Evolutionary conservation across 2,329 filamentous ascomycete genomes (phyloP).

Genomic region (Monilinia laxa): DNA sequence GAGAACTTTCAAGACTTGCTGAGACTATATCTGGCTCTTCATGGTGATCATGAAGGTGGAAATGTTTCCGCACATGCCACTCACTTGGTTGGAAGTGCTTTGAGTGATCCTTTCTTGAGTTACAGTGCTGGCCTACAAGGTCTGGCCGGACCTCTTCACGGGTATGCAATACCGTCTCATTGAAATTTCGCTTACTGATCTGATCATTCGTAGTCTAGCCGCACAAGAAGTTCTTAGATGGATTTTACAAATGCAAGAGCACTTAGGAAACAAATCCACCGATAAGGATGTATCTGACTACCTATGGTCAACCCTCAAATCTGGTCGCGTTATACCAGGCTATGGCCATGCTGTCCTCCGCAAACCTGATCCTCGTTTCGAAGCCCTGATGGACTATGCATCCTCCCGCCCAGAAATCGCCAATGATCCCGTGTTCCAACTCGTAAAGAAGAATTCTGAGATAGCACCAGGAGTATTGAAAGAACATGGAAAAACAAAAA

Average conservation of each 20-base stretch:
- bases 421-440: conserved; percentile 83
- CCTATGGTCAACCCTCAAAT: conserved; percentile 90
- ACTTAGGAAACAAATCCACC: conserved; percentile 74
- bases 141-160: conserved; percentile 89
- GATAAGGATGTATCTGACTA: conserved; percentile 84
- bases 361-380: conserved; percentile 94
- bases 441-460: conserved; percentile 90
- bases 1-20: conserved; percentile 95
- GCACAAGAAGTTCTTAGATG: conserved; percentile 96
- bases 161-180: conserved; percentile 47
- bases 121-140: conserved; percentile 96
- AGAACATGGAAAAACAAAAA: conserved; percentile 97
- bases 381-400: conserved; percentile 96
- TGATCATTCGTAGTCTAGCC: conserved; percentile 60
- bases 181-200: conserved; percentile 22
- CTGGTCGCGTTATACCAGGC: conserved; percentile 85
- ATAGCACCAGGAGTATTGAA: conserved; percentile 87
- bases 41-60: conserved; percentile 97
- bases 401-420: conserved; percentile 80
- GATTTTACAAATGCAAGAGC: conserved; percentile 93
- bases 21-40: conserved; percentile 89
- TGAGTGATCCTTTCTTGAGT: conserved; percentile 92
- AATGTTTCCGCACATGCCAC: conserved; percentile 96
- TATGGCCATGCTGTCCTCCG: conserved; percentile 95
- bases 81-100: conserved; percentile 89